These are phyloP conservation scores for Sugiyamaella neomexicana DNA, from an alignment of 1,139 yeast genomes.

Conservation along the genomic window DNA sequence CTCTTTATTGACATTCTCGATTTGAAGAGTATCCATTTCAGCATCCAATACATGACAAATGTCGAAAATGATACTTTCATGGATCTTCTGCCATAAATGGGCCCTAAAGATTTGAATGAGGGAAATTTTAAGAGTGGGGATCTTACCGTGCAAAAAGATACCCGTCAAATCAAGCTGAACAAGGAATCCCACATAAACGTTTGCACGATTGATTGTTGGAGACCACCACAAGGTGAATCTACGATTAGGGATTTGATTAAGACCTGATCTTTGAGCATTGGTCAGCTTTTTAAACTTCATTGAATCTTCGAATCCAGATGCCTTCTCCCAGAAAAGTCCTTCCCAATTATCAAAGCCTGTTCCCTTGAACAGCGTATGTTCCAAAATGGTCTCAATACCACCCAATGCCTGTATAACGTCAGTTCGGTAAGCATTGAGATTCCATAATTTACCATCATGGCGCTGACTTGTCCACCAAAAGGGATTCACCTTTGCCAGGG, in stretches of 20 bases:
- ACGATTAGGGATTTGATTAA: slow-evolving; percentile 96
- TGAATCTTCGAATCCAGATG: slow-evolving; percentile 95
- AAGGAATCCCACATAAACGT: slow-evolving; percentile 95
- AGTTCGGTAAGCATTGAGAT: slow-evolving; percentile 84
- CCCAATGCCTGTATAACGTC: slow-evolving; percentile 98
- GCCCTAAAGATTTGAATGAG: slow-evolving; percentile 95
- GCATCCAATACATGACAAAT: slow-evolving; percentile 88
- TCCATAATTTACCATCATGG: slow-evolving; percentile 97
- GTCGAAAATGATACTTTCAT: slow-evolving; percentile 92
- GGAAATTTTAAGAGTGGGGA: slow-evolving; percentile 94
- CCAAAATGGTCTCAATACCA: slow-evolving; percentile 93
- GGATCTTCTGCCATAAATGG: slow-evolving; percentile 98
- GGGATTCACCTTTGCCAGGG: slow-evolving; percentile 72
- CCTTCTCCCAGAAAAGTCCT: slow-evolving; percentile 97
- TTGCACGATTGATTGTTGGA: slow-evolving; percentile 96
- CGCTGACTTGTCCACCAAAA: slow-evolving; percentile 96
- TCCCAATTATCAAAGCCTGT: slow-evolving; percentile 99
- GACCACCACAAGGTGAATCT: slow-evolving; percentile 99
- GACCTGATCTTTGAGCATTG: slow-evolving; percentile 95
- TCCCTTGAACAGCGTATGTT: slow-evolving; percentile 92
- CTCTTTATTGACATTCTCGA: slow-evolving; percentile 85
- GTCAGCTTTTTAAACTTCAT: slow-evolving; percentile 92
- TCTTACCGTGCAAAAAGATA: slow-evolving; percentile 94
- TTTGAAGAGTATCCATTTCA: slow-evolving; percentile 78
- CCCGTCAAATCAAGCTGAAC: slow-evolving; percentile 97